phyloP scores from a whole-genome alignment of 306 rosid species.

The Quercus wislizeni region DNA sequence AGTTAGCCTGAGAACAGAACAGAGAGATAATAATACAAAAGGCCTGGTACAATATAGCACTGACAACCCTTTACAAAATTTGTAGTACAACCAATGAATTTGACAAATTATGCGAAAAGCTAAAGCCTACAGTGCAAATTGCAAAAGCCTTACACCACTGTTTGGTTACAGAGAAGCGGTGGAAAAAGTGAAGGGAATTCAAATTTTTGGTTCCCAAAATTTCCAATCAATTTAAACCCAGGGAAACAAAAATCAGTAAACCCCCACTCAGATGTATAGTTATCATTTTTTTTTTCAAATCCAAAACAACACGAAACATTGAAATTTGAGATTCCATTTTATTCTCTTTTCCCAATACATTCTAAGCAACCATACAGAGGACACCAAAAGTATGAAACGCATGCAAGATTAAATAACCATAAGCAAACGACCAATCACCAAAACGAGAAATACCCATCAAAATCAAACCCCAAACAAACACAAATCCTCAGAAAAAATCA shows the following conservation, averaged over 20 bases:
- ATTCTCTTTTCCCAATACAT: background rate
- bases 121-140: background rate
- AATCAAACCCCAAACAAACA: background rate
- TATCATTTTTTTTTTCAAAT: background rate
- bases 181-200: background rate
- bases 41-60: background rate
- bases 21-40: background rate
- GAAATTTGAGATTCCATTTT: too few species aligned
- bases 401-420: background rate
- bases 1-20: background rate
- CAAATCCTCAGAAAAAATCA: background rate
- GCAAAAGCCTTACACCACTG: background rate
- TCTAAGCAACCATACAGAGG: background rate
- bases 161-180: conserved; percentile 1
- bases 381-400: background rate
- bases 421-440: background rate
- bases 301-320: background rate
- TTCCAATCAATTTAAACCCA: background rate
- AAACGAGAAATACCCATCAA: background rate
- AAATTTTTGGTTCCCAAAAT: background rate
- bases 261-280: background rate
- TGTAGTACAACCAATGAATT: background rate
- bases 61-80: background rate
- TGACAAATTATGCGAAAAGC: background rate
- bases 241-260: background rate